Conservation (phyloP, 139 green algal genomes). For the Nannochloris sp. region DNA sequence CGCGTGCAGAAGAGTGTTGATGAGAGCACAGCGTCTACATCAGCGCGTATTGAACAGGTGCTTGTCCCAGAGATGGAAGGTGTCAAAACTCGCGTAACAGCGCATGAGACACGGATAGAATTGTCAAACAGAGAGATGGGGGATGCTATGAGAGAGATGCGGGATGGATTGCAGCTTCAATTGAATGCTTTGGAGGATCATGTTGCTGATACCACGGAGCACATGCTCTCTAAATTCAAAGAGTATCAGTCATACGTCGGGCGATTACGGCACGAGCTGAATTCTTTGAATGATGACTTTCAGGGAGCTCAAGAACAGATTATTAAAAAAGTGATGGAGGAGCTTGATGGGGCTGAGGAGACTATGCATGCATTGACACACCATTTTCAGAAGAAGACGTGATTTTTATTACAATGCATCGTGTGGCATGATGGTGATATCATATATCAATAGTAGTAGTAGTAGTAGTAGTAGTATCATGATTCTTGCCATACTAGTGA, state of each 20-base stretch:
- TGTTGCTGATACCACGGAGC: background rate
- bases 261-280: slow-evolving; percentile 18
- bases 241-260: slow-evolving; percentile 24
- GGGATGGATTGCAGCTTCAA: background rate
- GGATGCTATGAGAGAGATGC: background rate
- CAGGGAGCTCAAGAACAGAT: background rate
- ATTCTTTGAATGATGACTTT: background rate
- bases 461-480: too few relatives aligned
- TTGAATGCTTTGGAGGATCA: background rate
- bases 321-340: background rate
- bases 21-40: too few relatives aligned
- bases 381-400: background rate
- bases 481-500: too few relatives aligned
- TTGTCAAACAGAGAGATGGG: background rate
- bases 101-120: background rate
- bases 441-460: too few relatives aligned
- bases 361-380: background rate
- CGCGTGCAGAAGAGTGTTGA: background rate
- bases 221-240: slow-evolving; percentile 4
- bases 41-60: too few relatives aligned
- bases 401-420: background rate
- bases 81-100: too few relatives aligned
- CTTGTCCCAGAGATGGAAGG: too few relatives aligned
- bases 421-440: too few relatives aligned
- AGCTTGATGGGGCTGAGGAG: background rate